Conservation (phyloP, 164 flowering plant genomes). For the Macadamia tetraphylla region DNA sequence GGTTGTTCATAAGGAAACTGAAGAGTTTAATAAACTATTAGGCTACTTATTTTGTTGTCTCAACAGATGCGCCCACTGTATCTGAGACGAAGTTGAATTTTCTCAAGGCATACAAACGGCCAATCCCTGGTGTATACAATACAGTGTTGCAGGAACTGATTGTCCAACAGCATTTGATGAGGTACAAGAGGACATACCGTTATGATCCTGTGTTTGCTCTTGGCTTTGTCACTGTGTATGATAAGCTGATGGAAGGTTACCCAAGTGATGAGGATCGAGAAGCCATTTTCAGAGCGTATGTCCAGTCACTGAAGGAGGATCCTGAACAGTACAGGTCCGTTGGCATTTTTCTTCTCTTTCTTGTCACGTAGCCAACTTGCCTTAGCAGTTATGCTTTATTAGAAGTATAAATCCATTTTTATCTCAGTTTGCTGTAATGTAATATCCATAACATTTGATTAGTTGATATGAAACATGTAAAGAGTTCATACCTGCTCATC, state of each 20-base stretch:
- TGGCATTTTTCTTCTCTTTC: neutral
- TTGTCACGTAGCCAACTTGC: neutral
- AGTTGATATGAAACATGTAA: no score
- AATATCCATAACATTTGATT: neutral
- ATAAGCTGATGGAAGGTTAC: conserved; percentile 94
- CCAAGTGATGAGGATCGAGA: conserved; percentile 81
- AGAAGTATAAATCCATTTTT: neutral
- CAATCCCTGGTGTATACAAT: conserved; percentile 91
- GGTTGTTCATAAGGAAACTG: no score
- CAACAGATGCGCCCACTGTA: conserved; percentile 75
- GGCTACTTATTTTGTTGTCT: neutral
- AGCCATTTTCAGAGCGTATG: conserved; percentile 75
- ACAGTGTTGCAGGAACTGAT: conserved; percentile 82
- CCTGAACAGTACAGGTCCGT: conserved; percentile 80
- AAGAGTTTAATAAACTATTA: neutral
- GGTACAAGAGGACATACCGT: conserved; percentile 64
- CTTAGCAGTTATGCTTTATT: neutral
- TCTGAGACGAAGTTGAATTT: conserved; percentile 77
- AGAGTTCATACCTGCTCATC: neutral
- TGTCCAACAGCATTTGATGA: conserved; percentile 89
- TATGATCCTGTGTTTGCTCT: conserved; percentile 95
- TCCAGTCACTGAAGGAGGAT: conserved; percentile 77
- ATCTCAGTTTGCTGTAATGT: no score
- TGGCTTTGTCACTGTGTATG: conserved; percentile 92
- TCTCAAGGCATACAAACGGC: conserved; percentile 73